A percentile compares a stretch with the other conserved stretches of the same genome.
These are phyloP conservation scores for Neurospora crassa DNA, from an alignment of 2,329 filamentous ascomycete species.

Conservation along the genomic window DNA sequence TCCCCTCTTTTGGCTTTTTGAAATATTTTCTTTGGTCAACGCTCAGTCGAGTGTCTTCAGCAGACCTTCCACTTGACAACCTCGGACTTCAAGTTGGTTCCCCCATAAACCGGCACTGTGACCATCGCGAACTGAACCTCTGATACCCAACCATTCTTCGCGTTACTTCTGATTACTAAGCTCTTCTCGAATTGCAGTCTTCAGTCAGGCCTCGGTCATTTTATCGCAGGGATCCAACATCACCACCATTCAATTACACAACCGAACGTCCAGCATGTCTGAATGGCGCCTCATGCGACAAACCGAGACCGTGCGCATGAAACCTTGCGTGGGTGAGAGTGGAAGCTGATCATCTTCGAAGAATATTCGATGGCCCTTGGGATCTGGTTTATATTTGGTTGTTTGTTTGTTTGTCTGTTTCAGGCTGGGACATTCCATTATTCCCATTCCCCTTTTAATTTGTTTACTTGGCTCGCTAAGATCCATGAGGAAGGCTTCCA, in stretches of 20 bases:
- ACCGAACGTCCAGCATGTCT: background rate
- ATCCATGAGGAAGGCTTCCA: constrained; percentile 15
- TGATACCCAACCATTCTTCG: background rate
- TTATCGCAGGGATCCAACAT: background rate
- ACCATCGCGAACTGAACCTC: background rate
- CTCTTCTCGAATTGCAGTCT: background rate
- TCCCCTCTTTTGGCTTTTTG: background rate
- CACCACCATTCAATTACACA: background rate
- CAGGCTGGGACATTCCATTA: background rate
- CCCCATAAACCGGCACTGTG: background rate
- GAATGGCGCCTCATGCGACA: background rate
- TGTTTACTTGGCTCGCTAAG: constrained; percentile 8
- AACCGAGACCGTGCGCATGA: background rate
- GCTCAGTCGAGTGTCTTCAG: background rate
- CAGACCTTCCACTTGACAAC: background rate
- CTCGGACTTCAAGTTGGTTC: background rate
- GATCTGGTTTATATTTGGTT: background rate
- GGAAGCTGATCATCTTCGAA: background rate
- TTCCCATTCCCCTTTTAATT: constrained; percentile 1
- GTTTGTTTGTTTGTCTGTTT: background rate
- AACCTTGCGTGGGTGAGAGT: background rate
- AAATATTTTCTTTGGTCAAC: background rate
- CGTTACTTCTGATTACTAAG: background rate
- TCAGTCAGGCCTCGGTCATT: background rate
- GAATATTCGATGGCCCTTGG: background rate